Evolutionary conservation across 805 yeast species (phyloP), one percentile per base, ranked within the genome.

Genomic region (Spathaspora arborariae): DNA sequence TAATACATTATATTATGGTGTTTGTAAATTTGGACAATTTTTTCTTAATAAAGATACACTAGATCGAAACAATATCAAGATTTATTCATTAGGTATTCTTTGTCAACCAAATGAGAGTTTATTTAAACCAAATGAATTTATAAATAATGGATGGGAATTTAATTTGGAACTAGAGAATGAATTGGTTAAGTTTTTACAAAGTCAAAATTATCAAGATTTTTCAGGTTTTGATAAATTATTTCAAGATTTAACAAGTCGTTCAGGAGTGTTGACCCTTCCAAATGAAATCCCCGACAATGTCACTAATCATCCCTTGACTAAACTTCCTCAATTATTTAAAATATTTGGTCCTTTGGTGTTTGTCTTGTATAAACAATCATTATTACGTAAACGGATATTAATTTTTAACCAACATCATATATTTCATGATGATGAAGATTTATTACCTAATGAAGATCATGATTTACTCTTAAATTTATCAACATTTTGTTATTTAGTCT

Each of bases 311-410:
- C 63, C 77, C 15, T 63, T 75, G 24, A 60, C 67, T 38, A 56
- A 56, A n/a, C 61, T 81, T 16, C 70, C 78, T 1, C 60, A 67
- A 10, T 63, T 82, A 34, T 55, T 85, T 39, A 69, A 75, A 22
- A 56, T 61, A 1, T 64, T 82, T 44, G 91, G 95, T 0, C 91
- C 94, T 0, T 64, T 83, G 42, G 67, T 82, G 2, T 85, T 84
- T 56, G 76, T 72, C 35, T 59, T 84, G 4, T 87, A 84, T 81
- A 85, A 82, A 62, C 70, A 80, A 27, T 76, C 82, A 2, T 62
- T 87, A 35, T 57, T 84, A 27, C 66, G 94, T 16, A 75, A 80
- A 48, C 66, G 80, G 33, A 72, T 87, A 4, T 50, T 87, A 2
- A 50, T 84, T 1, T 72, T 74, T 55, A 60, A 70, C 55, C 64